Conservation (phyloP, 768 basidiomycete species). For the Mycena indigotica region DNA sequence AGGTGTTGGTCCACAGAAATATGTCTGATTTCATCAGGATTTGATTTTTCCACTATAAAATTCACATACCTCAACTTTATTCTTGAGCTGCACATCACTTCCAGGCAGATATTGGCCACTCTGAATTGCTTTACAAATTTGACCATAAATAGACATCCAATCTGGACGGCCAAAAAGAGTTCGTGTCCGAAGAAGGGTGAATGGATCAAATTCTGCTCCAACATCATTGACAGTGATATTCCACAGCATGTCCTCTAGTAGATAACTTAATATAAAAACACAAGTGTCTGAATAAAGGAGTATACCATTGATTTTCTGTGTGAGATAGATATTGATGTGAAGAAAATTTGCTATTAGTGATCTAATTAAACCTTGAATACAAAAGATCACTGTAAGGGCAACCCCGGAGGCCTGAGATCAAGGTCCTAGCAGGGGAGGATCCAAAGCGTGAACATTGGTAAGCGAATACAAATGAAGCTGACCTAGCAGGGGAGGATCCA, state of each 20-base stretch:
- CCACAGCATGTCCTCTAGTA: constrained; percentile 78
- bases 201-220: constrained; percentile 82
- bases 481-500: no score
- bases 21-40: constrained; percentile 47
- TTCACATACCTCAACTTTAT: constrained; percentile 73
- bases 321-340: constrained; percentile 88
- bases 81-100: constrained; percentile 73
- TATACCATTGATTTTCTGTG: constrained; percentile 72
- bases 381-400: constrained; percentile 65
- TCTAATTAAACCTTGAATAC: neutral
- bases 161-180: constrained; percentile 93
- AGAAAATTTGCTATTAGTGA: constrained; percentile 75
- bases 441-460: neutral
- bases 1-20: constrained; percentile 82
- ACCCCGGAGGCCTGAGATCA: constrained; percentile 87
- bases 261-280: neutral
- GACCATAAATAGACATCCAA: constrained; percentile 79
- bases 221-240: constrained; percentile 89
- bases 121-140: constrained; percentile 78
- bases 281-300: neutral
- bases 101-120: constrained; percentile 82
- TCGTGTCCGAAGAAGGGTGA: constrained; percentile 85
- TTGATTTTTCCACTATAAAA: constrained; percentile 7
- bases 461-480: constrained; percentile 53
- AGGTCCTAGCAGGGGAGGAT: constrained; percentile 57